phyloP scores from a whole-genome alignment of 2,329 filamentous ascomycete species.

The Xylariaceae sp. region DNA sequence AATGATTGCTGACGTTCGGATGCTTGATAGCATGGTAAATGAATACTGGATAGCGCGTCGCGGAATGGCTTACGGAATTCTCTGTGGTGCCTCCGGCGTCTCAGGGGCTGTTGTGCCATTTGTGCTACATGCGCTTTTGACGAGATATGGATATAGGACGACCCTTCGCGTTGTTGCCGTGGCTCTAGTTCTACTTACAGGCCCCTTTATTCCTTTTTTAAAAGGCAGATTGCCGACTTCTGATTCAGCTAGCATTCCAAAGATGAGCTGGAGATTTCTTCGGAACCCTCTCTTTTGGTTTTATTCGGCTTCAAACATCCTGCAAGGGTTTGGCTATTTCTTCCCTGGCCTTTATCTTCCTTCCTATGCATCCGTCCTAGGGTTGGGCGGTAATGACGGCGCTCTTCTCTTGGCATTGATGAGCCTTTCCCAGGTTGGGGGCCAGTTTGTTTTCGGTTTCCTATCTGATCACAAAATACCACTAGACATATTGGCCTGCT shows the following conservation, averaged over 20 bases:
- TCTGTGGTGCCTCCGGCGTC: constrained; percentile 30
- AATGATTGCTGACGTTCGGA: no score
- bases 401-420: constrained; percentile 48
- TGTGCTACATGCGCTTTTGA: constrained; percentile 34
- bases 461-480: constrained; percentile 45
- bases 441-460: constrained; percentile 47
- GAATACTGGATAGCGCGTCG: constrained; percentile 37
- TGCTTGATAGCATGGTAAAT: constrained; percentile 39
- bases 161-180: constrained; percentile 36
- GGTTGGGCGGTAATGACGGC: constrained; percentile 33
- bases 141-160: constrained; percentile 34
- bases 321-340: constrained; percentile 52
- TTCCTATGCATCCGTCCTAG: constrained; percentile 40
- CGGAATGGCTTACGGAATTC: constrained; percentile 36
- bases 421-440: constrained; percentile 45
- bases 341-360: constrained; percentile 50
- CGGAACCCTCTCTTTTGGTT: constrained; percentile 46
- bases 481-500: constrained; percentile 34
- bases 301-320: constrained; percentile 44
- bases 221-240: constrained; percentile 33
- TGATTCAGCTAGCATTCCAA: constrained; percentile 21
- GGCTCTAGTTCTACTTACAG: constrained; percentile 34
- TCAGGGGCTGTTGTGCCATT: constrained; percentile 35
- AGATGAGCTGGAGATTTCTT: constrained; percentile 37
- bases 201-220: constrained; percentile 37